A percentile compares a stretch with the other conserved stretches of the same genome.
These are phyloP conservation scores for Umbelopsis sp. DNA, from an alignment of 192 early-diverging fungal genomes.

Conservation along the genomic window DNA sequence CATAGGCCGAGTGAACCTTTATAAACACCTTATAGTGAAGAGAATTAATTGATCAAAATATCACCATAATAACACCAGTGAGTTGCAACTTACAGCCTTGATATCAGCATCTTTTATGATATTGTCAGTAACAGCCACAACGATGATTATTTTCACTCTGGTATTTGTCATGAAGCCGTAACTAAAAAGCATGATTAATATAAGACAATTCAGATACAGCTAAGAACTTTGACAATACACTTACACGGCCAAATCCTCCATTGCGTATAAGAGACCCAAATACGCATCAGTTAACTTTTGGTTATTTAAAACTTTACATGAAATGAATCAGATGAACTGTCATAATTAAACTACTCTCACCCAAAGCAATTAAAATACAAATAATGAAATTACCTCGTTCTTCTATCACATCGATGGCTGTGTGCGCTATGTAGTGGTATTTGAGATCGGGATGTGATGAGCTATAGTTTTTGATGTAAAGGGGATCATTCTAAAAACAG, in stretches of 20 bases:
- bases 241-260: conserved; percentile 90
- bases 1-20: conserved; percentile 83
- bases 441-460: conserved; percentile 76
- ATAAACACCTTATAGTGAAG: conserved; percentile 63
- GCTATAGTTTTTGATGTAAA: conserved; percentile 83
- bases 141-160: conserved; percentile 70
- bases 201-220: background rate
- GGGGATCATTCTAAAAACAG: conserved; percentile 74
- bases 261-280: conserved; percentile 83
- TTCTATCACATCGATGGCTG: conserved; percentile 89
- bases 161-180: conserved; percentile 92
- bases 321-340: background rate
- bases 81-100: conserved; percentile 59
- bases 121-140: conserved; percentile 69
- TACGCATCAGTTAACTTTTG: conserved; percentile 79
- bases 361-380: background rate
- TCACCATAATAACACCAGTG: background rate
- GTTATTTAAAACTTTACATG: conserved; percentile 48
- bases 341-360: background rate
- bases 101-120: conserved; percentile 83
- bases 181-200: conserved; percentile 38
- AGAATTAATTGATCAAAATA: conserved; percentile 4
- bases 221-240: background rate
- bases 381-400: conserved; percentile 61
- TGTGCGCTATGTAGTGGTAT: conserved; percentile 91